phyloP scores from a whole-genome alignment of 768 basidiomycete species.

The Candolleomyces efflorescens region DNA sequence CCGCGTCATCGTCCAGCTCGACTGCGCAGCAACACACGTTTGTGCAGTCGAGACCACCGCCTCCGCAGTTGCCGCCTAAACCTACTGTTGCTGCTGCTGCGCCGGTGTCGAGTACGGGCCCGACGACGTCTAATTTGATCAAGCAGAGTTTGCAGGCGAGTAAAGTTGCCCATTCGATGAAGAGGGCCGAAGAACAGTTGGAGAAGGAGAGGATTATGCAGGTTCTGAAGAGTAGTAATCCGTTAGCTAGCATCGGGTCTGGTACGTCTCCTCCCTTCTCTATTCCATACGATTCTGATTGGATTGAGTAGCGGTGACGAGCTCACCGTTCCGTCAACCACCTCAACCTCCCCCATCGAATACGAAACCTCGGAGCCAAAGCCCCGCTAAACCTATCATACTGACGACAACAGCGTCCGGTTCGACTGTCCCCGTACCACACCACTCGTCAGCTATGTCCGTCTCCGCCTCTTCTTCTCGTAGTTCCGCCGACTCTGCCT shows the following conservation, averaged over 20 bases:
- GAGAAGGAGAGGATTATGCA: conserved; percentile 68
- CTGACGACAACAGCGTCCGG: too few relatives aligned
- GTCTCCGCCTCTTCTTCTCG: too few relatives aligned
- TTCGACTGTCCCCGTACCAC: too few relatives aligned
- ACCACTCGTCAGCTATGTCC: too few relatives aligned
- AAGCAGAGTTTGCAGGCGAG: conserved; percentile 71
- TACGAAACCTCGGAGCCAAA: not conserved
- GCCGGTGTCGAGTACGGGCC: conserved; percentile 24
- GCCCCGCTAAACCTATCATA: too few relatives aligned
- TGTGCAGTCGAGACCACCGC: too few relatives aligned
- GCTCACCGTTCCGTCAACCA: not conserved
- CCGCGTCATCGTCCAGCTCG: too few relatives aligned
- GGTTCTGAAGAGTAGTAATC: conserved; percentile 63
- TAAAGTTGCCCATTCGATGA: conserved; percentile 65
- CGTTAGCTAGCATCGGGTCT: conserved; percentile 25
- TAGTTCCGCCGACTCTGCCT: too few relatives aligned
- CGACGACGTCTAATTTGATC: conserved; percentile 63
- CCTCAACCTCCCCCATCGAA: not conserved
- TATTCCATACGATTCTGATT: not conserved
- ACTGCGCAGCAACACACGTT: conserved; percentile 4
- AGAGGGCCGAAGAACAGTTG: conserved; percentile 62
- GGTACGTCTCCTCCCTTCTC: not conserved
- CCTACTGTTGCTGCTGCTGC: conserved; percentile 11
- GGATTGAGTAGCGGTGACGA: not conserved
- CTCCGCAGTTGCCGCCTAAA: conserved; percentile 12